Evolutionary conservation across 2,329 filamentous ascomycete species (phyloP).

Genomic region (Zopfia rhizophila): DNA sequence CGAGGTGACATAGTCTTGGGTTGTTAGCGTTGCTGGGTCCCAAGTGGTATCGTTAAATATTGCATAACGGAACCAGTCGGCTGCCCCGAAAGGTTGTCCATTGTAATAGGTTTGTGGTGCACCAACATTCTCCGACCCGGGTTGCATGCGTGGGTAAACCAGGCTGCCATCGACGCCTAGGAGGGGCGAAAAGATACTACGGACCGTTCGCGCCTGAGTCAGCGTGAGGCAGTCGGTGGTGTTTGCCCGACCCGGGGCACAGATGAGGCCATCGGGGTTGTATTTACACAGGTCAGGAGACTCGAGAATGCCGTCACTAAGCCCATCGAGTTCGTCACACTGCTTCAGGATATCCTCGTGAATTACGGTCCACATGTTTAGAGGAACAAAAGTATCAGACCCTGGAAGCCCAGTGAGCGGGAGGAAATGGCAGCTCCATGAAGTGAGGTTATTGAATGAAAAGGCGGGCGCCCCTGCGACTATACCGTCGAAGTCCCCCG

Average conservation of each 20-base stretch:
- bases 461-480: conserved; percentile 48
- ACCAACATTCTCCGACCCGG: conserved; percentile 55
- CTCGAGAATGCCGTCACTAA: conserved; percentile 40
- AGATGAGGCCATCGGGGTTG: conserved; percentile 21
- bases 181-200: conserved; percentile 3
- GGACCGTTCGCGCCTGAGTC: conserved; percentile 41
- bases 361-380: conserved; percentile 47
- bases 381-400: conserved; percentile 50
- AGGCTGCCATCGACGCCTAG: conserved; percentile 27
- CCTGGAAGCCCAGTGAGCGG: conserved; percentile 39
- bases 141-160: conserved; percentile 35
- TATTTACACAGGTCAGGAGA: conserved; percentile 26
- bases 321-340: conserved; percentile 30
- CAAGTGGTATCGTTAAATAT: conserved; percentile 53
- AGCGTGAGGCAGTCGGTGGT: conserved; percentile 36
- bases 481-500: conserved; percentile 51
- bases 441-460: conserved; percentile 46
- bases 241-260: conserved; percentile 16
- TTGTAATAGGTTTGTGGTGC: conserved; percentile 48
- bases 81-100: conserved; percentile 34
- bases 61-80: conserved; percentile 56
- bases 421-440: conserved; percentile 46
- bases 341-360: conserved; percentile 13
- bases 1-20: conserved; percentile 43
- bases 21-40: conserved; percentile 47